Evolutionary conservation across 2,329 filamentous ascomycete genomes (phyloP), one percentile per base, ranked within the genome.

Genomic region (Drechslerella dactyloides): DNA sequence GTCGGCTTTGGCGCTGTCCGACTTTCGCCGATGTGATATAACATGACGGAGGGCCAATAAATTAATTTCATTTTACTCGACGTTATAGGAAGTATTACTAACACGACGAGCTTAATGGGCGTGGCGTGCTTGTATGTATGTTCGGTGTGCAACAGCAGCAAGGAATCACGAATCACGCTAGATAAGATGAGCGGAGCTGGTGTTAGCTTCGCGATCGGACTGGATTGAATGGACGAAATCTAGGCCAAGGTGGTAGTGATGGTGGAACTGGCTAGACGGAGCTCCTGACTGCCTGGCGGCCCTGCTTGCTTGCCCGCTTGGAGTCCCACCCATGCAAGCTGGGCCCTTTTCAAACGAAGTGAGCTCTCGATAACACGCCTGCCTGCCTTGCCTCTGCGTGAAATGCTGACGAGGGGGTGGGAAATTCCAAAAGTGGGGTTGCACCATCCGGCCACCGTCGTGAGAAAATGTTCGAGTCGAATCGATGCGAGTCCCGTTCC

Each of bases 21-120:
- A 72, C 60, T 72, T 72, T 59, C 44, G 60, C 68, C 68, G 66
- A 72, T 57, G n/a, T n/a, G n/a, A n/a, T n/a, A n/a, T n/a, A n/a
- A n/a, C n/a, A n/a, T n/a, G n/a, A n/a, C n/a, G n/a, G n/a, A n/a
- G n/a, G 42, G 50, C 13, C 30, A 51, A 17, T 15, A 4, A 42
- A 42, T 42, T 13, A 13, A 42, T 15, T 42, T 15, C 5, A 42
- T 42, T 15, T 42, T 42, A 42, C 37, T 17, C 15, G 13, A 13
- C n/a, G 37, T 13, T 42, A 17, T 13, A 2, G 37, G n/a, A n/a
- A n/a, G 2, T 42, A 17, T 17, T 42, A 17, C 37, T 42, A 42
- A 42, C 37, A 42, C 37, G 37, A 4, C 4, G 37, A 42, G 37
- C 27, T 33, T 40, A 23, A 48, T 33, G 24, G 17, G 37, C 55